A percentile compares a stretch with the other conserved stretches of the same genome.
Evolutionary conservation across 2,329 filamentous ascomycete genomes (phyloP).

Genomic region (Aspergillus persii): DNA sequence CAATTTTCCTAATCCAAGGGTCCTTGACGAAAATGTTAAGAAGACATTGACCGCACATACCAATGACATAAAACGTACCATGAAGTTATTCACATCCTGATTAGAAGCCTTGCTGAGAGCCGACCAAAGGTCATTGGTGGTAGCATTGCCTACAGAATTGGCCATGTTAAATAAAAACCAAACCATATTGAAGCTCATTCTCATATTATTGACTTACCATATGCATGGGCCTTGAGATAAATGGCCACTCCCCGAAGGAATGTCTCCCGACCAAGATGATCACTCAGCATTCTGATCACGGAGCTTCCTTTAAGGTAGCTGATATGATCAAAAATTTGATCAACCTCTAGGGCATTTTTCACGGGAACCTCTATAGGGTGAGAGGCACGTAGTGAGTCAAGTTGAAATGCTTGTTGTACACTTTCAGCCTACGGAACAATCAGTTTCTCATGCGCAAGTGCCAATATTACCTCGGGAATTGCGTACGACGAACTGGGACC

Average conservation of each 20-base stretch:
- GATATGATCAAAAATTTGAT: slow-evolving; percentile 97
- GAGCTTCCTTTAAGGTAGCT: slow-evolving; percentile 96
- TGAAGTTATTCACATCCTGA: slow-evolving; percentile 79
- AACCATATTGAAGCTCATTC: neutral
- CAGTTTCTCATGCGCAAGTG: slow-evolving; percentile 34
- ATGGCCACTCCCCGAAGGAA: slow-evolving; percentile 88
- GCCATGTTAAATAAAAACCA: slow-evolving; percentile 7
- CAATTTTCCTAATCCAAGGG: slow-evolving; percentile 93
- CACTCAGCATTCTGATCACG: slow-evolving; percentile 92
- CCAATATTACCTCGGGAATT: slow-evolving; percentile 53
- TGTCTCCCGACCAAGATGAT: slow-evolving; percentile 79
- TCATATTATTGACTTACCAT: slow-evolving; percentile 52
- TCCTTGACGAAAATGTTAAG: slow-evolving; percentile 43
- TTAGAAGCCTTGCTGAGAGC: slow-evolving; percentile 85
- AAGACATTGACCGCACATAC: neutral
- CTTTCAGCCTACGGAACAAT: slow-evolving; percentile 68
- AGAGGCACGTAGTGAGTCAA: slow-evolving; percentile 86
- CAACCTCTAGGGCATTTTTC: slow-evolving; percentile 87
- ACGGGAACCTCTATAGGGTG: slow-evolving; percentile 97
- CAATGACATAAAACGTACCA: slow-evolving; percentile 50
- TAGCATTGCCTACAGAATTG: slow-evolving; percentile 62
- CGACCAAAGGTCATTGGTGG: slow-evolving; percentile 86
- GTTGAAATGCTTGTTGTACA: slow-evolving; percentile 84
- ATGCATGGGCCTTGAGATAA: slow-evolving; percentile 85
- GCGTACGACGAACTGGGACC: slow-evolving; percentile 88